A percentile compares a stretch with the other conserved stretches of the same genome.
These are phyloP conservation scores for Penicillium brasilianum DNA, from an alignment of 2,329 filamentous ascomycete genomes.

Conservation along the genomic window DNA sequence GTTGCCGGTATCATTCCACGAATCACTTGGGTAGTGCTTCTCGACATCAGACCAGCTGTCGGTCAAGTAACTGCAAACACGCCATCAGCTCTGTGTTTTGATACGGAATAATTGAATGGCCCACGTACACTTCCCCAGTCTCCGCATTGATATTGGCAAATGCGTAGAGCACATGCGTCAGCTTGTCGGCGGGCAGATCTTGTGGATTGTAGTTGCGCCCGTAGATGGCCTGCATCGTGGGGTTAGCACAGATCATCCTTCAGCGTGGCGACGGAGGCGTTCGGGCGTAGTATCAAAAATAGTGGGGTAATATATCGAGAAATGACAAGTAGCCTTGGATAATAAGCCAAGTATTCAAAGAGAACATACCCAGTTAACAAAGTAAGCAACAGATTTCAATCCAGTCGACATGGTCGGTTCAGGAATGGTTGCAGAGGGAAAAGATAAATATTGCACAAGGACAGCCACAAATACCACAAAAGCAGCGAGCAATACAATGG, in stretches of 20 bases:
- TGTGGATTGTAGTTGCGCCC: constrained; percentile 83
- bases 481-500: constrained; percentile 15
- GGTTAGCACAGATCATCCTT: constrained; percentile 8
- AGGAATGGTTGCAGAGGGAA: constrained; percentile 16
- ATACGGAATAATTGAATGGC: not conserved
- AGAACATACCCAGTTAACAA: constrained; percentile 51
- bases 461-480: constrained; percentile 25
- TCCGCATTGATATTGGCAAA: constrained; percentile 86
- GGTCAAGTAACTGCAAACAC: constrained; percentile 54
- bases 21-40: constrained; percentile 72
- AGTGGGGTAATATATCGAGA: not conserved
- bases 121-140: constrained; percentile 70
- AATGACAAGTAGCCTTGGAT: not conserved
- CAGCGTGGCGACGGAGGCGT: not conserved
- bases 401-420: constrained; percentile 33
- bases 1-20: constrained; percentile 67
- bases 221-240: constrained; percentile 71
- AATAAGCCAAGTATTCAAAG: not conserved
- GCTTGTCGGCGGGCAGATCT: constrained; percentile 76
- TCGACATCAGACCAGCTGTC: constrained; percentile 72
- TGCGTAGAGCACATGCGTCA: constrained; percentile 88
- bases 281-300: not conserved
- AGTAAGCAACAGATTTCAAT: constrained; percentile 48
- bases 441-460: constrained; percentile 23
- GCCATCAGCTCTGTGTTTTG: constrained; percentile 1